Base-by-base conservation (phyloP, 1,284 basidiomycete species). In the Salmacisia buchloeana region DNA sequence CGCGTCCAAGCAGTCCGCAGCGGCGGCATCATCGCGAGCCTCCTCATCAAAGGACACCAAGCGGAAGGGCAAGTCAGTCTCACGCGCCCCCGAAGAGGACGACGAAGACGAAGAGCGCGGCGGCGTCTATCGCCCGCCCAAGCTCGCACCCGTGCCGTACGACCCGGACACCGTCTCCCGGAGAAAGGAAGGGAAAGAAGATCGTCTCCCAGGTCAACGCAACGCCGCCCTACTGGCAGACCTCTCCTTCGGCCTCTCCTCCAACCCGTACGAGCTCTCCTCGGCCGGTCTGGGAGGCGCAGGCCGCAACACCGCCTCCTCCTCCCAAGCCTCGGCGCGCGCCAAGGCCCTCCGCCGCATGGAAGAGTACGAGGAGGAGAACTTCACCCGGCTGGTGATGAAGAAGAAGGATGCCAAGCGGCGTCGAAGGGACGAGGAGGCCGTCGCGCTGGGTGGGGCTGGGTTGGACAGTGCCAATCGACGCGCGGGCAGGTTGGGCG, bases 311-410 rank as follows among this genome's bases (percentile, higher is more conserved):
- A 38, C 71, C 2, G 69, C 71, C n/a, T 46, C 67, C 33, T 64
- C 70, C 21, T 39, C 56, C 1, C 29, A 43, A 23, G 64, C 66
- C n/a, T 75, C 73, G 5, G 83, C 84, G 23, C 88, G 91, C 27
- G 89, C 89, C 9, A 85, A 86, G 36, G 87, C 91, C 67, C 83
- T 97, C 65, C 86, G 88, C 71, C 86, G 88, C 13, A 88, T 97
- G 83, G 86, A 86, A 60, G 89, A 92, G 69, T 98, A 91, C 81
- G 94, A 98, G 82, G 94, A 97, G 81, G 91, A 92, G 61, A 94
- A 97, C 81, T 93, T 97, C 83, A 92, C 90, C 31, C 87, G 94
- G 62, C 80, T 97, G 62, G 85, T 94, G 66, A 89, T 93, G 85
- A 90, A 88, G 80, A 97, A 97, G 84, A 88, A 88, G 76, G 94